Percentiles rank a stretch among this genome's conserved stretches.
Evolutionary conservation across 2,329 filamentous ascomycete genomes (phyloP).

Genomic region (Akanthomyces dipterigenus): DNA sequence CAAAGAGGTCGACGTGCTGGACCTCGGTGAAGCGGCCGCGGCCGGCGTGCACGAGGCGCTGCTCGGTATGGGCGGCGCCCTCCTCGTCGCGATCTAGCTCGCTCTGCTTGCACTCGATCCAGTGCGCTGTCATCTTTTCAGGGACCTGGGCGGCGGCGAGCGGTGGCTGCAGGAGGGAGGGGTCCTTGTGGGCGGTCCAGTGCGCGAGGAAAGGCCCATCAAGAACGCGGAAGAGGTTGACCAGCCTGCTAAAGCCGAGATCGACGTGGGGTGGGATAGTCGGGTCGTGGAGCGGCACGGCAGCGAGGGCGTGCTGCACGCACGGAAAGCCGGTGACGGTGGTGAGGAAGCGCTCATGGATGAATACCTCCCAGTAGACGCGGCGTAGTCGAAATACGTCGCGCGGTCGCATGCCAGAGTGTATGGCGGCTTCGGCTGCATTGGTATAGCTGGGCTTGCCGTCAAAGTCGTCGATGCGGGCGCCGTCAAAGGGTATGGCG

Average conservation of each 20-base stretch:
- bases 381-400: conserved; percentile 28
- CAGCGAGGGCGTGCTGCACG: conserved; percentile 26
- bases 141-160: conserved; percentile 17
- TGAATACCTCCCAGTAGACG: conserved; percentile 49
- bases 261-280: conserved; percentile 30
- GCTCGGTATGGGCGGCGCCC: conserved; percentile 23
- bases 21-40: conserved; percentile 27
- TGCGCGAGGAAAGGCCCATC: conserved; percentile 32
- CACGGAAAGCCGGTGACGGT: conserved; percentile 41
- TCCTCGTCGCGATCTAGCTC: conserved; percentile 33
- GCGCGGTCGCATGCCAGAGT: neutral
- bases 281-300: conserved; percentile 24
- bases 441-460: neutral
- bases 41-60: conserved; percentile 19
- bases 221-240: conserved; percentile 31
- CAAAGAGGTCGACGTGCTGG: conserved; percentile 34
- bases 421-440: neutral
- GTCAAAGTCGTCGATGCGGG: neutral
- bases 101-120: conserved; percentile 34
- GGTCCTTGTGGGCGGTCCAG: conserved; percentile 28
- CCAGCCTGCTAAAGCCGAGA: conserved; percentile 31
- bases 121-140: conserved; percentile 26
- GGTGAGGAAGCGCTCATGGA: conserved; percentile 50
- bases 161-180: neutral
- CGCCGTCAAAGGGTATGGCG: neutral